phyloP scores from a whole-genome alignment of 75 land plant genomes.

The Chamaecyparis obtusa region DNA sequence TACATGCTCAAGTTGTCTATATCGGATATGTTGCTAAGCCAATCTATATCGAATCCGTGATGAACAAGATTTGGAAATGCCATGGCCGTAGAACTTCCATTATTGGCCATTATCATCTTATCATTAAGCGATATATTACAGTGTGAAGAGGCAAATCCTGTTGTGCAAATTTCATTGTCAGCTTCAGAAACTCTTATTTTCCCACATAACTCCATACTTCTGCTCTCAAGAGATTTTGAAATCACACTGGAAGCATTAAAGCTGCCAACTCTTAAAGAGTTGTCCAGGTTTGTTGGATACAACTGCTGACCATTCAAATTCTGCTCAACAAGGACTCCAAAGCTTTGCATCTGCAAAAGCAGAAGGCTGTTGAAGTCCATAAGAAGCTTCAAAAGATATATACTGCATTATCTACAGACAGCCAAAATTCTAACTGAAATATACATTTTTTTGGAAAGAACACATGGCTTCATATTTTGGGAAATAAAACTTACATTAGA shows the following conservation, averaged over 20 bases:
- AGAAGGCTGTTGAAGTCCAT: constrained; percentile 14
- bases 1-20: constrained; percentile 8
- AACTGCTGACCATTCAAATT: constrained; percentile 15
- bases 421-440: not conserved
- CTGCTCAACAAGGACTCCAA: constrained; percentile 20
- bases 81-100: constrained; percentile 4
- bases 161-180: constrained; percentile 2
- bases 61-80: constrained; percentile 1
- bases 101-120: not conserved
- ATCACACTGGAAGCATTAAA: constrained; percentile 5
- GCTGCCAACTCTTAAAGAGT: constrained; percentile 5
- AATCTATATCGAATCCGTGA: constrained; percentile 9
- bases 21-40: constrained; percentile 13
- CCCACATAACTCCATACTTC: constrained; percentile 8
- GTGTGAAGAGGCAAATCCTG: constrained; percentile 11
- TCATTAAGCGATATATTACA: not conserved
- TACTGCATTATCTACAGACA: not conserved
- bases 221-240: not conserved
- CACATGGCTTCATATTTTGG: not conserved
- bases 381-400: constrained; percentile 7
- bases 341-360: constrained; percentile 17
- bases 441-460: not conserved
- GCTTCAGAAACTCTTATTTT: constrained; percentile 8
- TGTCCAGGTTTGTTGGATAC: constrained; percentile 5
- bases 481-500: not conserved